Conservation (phyloP, 139 green algal genomes). For the Gonium pectorale region DNA sequence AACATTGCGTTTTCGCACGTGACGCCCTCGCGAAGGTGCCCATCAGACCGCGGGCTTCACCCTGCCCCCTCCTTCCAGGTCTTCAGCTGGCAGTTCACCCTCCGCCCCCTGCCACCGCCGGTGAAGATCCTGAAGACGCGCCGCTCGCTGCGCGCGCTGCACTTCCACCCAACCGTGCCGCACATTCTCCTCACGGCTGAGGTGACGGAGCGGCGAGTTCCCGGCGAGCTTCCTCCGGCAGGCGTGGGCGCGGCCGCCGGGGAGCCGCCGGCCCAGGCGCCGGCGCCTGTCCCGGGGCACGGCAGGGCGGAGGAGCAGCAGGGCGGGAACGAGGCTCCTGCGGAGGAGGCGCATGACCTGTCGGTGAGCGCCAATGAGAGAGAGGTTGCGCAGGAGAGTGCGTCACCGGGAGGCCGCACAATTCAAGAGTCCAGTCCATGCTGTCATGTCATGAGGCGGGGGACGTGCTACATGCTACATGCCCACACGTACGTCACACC, state of each 20-base stretch:
- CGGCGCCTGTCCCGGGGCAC: neutral
- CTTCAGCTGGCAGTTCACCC: slow-evolving; percentile 79
- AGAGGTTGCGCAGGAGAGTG: no score
- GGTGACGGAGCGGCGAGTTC: slow-evolving; percentile 68
- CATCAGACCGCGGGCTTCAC: no score
- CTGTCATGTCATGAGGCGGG: no score
- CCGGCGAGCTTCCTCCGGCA: no score
- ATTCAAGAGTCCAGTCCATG: no score
- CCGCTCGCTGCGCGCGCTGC: slow-evolving; percentile 87
- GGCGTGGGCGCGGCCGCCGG: neutral
- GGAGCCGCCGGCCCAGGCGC: neutral
- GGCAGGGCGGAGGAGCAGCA: neutral
- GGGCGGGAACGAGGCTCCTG: neutral
- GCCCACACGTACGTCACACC: no score
- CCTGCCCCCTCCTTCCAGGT: slow-evolving; percentile 42
- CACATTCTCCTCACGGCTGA: slow-evolving; percentile 90
- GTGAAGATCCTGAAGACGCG: slow-evolving; percentile 75
- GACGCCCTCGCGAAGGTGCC: no score
- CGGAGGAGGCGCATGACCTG: neutral
- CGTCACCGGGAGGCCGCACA: no score
- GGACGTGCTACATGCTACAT: no score
- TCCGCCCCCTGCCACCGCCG: slow-evolving; percentile 15
- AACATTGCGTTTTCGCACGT: no score
- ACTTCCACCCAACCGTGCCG: slow-evolving; percentile 89
- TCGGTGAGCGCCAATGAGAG: neutral